phyloP scores from a whole-genome alignment of 129 eudicot genomes.

The Chrysanthemum makinoi region DNA sequence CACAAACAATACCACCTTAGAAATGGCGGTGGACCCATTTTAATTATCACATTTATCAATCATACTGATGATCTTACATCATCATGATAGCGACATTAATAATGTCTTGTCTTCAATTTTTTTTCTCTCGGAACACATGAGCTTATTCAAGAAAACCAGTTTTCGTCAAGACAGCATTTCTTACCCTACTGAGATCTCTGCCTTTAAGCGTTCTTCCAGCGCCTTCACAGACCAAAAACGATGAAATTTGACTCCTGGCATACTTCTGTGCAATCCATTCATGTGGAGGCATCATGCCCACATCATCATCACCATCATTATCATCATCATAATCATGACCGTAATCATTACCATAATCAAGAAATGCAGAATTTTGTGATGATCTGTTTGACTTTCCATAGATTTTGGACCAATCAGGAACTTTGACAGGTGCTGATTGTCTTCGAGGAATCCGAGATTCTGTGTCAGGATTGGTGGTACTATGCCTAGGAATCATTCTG shows the following conservation, averaged over 20 bases:
- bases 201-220: slow-evolving; percentile 94
- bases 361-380: slow-evolving; percentile 36
- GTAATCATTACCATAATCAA: slow-evolving; percentile 32
- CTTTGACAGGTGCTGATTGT: slow-evolving; percentile 72
- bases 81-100: slow-evolving; percentile 37
- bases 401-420: slow-evolving; percentile 89
- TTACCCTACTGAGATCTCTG: slow-evolving; percentile 80
- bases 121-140: slow-evolving; percentile 15
- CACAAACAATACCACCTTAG: slow-evolving; percentile 31
- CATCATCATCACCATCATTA: slow-evolving; percentile 35
- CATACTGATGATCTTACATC: slow-evolving; percentile 37
- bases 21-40: slow-evolving; percentile 35
- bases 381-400: slow-evolving; percentile 53
- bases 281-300: slow-evolving; percentile 69
- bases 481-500: slow-evolving; percentile 58
- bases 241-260: slow-evolving; percentile 60
- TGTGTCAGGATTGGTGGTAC: slow-evolving; percentile 12
- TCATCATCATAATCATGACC: slow-evolving; percentile 35
- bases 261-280: slow-evolving; percentile 79
- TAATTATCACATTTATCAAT: slow-evolving; percentile 41
- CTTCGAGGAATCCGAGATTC: slow-evolving; percentile 41
- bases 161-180: slow-evolving; percentile 67
- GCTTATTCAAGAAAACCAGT: slow-evolving; percentile 77
- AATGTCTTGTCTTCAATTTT: slow-evolving; percentile 9
- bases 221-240: slow-evolving; percentile 95